Conservation (phyloP, 2,329 filamentous ascomycete genomes). For the Colletotrichum tamarilloi region DNA sequence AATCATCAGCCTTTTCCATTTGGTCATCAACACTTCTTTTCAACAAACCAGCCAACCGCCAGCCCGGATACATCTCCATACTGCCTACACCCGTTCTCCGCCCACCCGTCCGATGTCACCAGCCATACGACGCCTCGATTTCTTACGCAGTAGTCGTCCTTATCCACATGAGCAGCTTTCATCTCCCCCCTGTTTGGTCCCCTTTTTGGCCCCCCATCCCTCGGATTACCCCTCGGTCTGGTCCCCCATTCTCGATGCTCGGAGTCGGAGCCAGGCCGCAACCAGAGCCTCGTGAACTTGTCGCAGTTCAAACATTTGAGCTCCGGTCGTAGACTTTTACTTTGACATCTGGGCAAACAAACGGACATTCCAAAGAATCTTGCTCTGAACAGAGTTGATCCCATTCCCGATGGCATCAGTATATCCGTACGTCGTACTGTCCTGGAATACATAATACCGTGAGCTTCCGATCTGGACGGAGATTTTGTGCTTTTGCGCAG, state of each 20-base stretch:
- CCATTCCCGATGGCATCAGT: no score
- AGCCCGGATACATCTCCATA: not conserved
- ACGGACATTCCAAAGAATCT: not conserved
- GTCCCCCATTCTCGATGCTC: not conserved
- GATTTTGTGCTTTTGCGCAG: not conserved
- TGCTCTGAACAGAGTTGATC: not conserved
- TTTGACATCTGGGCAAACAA: not conserved
- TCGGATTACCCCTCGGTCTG: not conserved
- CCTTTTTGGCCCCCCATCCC: not conserved
- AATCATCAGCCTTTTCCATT: not conserved
- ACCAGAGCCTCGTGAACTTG: not conserved
- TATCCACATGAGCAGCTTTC: slow-evolving; percentile 4
- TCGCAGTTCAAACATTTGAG: not conserved
- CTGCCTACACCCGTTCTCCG: not conserved
- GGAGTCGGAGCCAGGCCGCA: not conserved
- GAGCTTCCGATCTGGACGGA: not conserved
- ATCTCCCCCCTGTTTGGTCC: not conserved
- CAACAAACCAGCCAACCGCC: not conserved
- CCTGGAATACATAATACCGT: not conserved
- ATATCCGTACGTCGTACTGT: no score
- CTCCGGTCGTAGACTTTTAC: no score
- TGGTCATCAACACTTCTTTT: not conserved
- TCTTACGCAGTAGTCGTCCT: not conserved
- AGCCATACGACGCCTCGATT: not conserved
- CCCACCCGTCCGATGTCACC: not conserved